Conservation (phyloP, 2,329 filamentous ascomycete species). For the Atkinsonella texensis region DNA sequence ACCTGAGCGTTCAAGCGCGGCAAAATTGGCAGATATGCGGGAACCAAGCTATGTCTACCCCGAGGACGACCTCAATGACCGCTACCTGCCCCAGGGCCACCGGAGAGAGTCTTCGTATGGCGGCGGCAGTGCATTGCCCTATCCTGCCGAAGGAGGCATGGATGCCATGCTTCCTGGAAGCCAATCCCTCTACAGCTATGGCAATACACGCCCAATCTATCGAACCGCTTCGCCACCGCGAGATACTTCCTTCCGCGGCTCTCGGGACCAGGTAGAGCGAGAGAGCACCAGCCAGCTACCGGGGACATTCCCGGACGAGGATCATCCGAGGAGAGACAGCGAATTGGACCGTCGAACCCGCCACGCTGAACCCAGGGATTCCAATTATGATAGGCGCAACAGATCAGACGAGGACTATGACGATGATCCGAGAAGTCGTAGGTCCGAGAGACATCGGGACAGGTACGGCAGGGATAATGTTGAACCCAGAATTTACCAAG, state of each 20-base stretch:
- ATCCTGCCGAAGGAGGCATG: conserved; percentile 26
- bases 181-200: conserved; percentile 27
- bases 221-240: conserved; percentile 22
- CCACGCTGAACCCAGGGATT: conserved; percentile 15
- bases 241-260: conserved; percentile 24
- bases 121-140: conserved; percentile 21
- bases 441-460: not conserved
- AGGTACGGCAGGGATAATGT: conserved; percentile 6
- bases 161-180: conserved; percentile 25
- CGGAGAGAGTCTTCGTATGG: conserved; percentile 20
- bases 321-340: conserved; percentile 10
- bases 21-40: conserved; percentile 25
- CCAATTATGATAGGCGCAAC: conserved; percentile 8
- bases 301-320: conserved; percentile 23
- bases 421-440: not conserved
- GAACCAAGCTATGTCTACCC: conserved; percentile 31
- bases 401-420: conserved; percentile 5
- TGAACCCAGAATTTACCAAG: conserved; percentile 10
- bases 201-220: conserved; percentile 22
- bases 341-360: conserved; percentile 12
- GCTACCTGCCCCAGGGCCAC: conserved; percentile 18
- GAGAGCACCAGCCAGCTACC: conserved; percentile 16
- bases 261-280: conserved; percentile 19
- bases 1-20: conserved; percentile 17
- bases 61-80: conserved; percentile 30